Percentiles rank a stretch among this genome's conserved stretches.
Evolutionary conservation across 257 asterid genomes (phyloP).

Genomic region (Capsicum baccatum): DNA sequence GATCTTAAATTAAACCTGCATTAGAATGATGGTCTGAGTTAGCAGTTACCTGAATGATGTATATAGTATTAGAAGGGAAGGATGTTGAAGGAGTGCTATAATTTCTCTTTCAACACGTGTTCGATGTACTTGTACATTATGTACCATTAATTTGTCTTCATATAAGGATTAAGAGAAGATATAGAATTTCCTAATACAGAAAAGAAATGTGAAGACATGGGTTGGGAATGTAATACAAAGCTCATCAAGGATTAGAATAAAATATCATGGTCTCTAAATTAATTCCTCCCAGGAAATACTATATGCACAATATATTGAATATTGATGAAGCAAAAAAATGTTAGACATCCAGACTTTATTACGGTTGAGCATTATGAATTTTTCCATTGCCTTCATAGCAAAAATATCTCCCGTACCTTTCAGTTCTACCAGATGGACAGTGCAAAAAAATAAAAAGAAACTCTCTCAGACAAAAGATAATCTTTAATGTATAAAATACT

Average conservation of each 20-base stretch:
- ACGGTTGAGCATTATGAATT: slow-evolving; percentile 86
- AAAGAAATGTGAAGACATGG: slow-evolving; percentile 17
- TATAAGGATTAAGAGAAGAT: neutral
- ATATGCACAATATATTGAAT: neutral
- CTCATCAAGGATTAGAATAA: neutral
- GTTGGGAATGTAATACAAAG: slow-evolving; percentile 4
- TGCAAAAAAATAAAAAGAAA: slow-evolving; percentile 43
- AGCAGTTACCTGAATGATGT: slow-evolving; percentile 78
- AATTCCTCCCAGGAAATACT: neutral
- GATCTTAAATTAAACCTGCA: too few species aligned
- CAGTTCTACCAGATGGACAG: slow-evolving; percentile 98
- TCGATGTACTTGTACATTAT: slow-evolving; percentile 82
- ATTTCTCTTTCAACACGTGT: slow-evolving; percentile 95
- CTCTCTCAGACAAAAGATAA: neutral
- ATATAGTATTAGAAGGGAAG: slow-evolving; percentile 92
- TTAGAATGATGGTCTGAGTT: too few species aligned
- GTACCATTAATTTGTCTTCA: neutral
- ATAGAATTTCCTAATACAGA: neutral
- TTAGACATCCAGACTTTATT: slow-evolving; percentile 63
- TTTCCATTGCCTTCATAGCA: slow-evolving; percentile 99
- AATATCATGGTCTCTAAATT: neutral
- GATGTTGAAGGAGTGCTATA: slow-evolving; percentile 90
- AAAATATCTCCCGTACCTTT: slow-evolving; percentile 67
- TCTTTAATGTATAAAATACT: neutral
- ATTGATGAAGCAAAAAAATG: neutral